Conservation (phyloP, 306 rosid genomes). For the Geum urbanum region DNA sequence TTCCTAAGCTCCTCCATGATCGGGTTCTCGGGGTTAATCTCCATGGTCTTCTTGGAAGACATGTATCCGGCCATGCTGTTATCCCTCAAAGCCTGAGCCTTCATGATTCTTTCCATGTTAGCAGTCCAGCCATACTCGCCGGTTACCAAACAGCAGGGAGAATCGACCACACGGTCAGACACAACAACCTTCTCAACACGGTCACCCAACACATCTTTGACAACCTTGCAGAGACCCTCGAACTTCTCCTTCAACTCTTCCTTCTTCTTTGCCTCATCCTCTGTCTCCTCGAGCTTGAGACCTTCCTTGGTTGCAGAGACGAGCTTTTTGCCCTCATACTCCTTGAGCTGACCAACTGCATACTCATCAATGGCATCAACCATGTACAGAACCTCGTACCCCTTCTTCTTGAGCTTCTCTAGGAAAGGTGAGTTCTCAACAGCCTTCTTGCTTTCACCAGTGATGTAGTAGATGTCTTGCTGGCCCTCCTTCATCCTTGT, state of each 20-base stretch:
- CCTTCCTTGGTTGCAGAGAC: conserved; percentile 97
- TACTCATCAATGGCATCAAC: conserved; percentile 94
- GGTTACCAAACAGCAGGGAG: conserved; percentile 92
- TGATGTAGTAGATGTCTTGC: conserved; percentile 74
- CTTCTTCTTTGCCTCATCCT: conserved; percentile 62
- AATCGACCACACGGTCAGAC: conserved; percentile 84
- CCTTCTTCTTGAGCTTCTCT: conserved; percentile 87
- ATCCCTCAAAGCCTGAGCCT: conserved; percentile 90
- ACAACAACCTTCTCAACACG: conserved; percentile 86
- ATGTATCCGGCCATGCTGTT: conserved; percentile 92
- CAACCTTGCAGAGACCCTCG: conserved; percentile 77
- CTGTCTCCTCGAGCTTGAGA: conserved; percentile 73
- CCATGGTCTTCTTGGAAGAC: conserved; percentile 98
- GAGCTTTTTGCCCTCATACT: conserved; percentile 84
- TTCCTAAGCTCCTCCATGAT: conserved; percentile 95
- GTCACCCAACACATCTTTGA: conserved; percentile 92
- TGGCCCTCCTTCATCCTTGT: conserved; percentile 99
- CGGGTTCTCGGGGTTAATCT: conserved; percentile 86
- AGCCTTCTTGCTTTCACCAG: conserved; percentile 91
- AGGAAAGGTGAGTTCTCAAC: conserved; percentile 94
- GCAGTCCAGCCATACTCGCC: conserved; percentile 98
- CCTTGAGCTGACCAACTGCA: conserved; percentile 87
- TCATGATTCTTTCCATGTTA: conserved; percentile 96
- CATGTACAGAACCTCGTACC: conserved; percentile 77
- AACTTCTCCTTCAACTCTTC: conserved; percentile 74